Base-by-base conservation (phyloP, 2,329 filamentous ascomycete genomes). In the Cladosporium phlei region DNA sequence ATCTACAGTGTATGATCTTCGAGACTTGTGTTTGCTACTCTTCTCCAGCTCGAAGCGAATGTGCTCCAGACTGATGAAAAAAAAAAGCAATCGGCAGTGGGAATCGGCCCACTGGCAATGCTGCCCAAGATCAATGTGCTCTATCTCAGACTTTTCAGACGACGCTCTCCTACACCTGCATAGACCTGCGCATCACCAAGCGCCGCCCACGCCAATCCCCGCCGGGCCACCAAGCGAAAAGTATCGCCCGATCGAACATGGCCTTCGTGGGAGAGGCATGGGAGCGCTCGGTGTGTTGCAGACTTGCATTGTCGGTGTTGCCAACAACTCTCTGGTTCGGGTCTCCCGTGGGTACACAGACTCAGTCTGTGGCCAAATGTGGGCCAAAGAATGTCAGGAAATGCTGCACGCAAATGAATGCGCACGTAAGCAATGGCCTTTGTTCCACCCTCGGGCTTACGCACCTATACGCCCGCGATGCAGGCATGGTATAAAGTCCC, bases 101-200 rank as follows among this genome's bases (percentile, higher is more conserved):
- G 37, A 27, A n/a, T 39, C 37, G 37, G 37, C 37, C 37, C 37
- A 28, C 16, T 39, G 37, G 37, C 37, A 27, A 17, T 39, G 37
- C 37, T 19, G 6, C 14, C n/a, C n/a, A n/a, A n/a, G 35, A 22
- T 38, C 35, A 21, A 27, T 17, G 35, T 25, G 21, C 22, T 14
- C n/a, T 38, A 22, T 16, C 22, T n/a, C 21, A 20, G 22, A n/a
- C n/a, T 14, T 38, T 38, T 14, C 35, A 38, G 21, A 22, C 35
- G 14, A 27, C 37, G 24, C 16, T 25, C 22, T 8, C 37, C 37
- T 17, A 28, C 37, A 29, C n/a, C n/a, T n/a, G n/a, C n/a, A n/a
- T n/a, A n/a, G n/a, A n/a, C n/a, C n/a, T n/a, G n/a, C n/a, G n/a
- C n/a, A n/a, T n/a, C n/a, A 39, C 16, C 19, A 20, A 21, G 37